Evolutionary conservation across 2,329 filamentous ascomycete species (phyloP), one percentile per base, ranked within the genome.

Genomic region (Pseudogymnoascus sp.): DNA sequence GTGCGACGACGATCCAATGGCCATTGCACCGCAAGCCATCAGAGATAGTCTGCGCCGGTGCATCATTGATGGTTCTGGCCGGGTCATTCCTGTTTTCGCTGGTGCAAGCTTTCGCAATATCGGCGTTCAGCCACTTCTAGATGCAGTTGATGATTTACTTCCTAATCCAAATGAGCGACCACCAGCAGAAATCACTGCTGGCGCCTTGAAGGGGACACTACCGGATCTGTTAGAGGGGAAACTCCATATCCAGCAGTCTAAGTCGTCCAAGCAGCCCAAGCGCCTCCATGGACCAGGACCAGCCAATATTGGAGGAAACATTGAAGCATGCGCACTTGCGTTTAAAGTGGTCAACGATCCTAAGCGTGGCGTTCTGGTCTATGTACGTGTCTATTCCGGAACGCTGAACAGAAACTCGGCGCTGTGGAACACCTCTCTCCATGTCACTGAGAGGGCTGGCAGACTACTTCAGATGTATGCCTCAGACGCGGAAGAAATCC

Each of bases 331-430:
- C 69, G 87, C 86, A 1, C 75, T 90, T 23, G 88, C 88, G 6
- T 99, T 98, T 83, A 99, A 99, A 76, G 95, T 98, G 5, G 92
- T 95, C 68, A 89, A 93, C 68, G 93, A 98, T 71, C 80, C 90
- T 7, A 89, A 89, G 68, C 87, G 92, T 64, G 95, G 95, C 16
- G 88, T 96, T 63, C 82, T 98, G 65, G 92, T 96, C 67, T 98
- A 96, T 72, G 88, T 98, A 8, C 87, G 95, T 43, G 91, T 97
- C 6, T 98, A 98, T 75, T 90, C 92, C 25, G 95, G 95, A 8
- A 83, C 85, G 1, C 79, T 99, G 62, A 85, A 86, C 65, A 87
- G 87, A 57, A 92, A 91, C 69, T 83, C 86, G 8, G 79, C 86
- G 2, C 84, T 96, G 25, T 98, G 89, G 85, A 98, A 98, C 74